These are phyloP conservation scores for Nadsonia starkeyi-henricii DNA, from an alignment of 1,139 yeast species.

Conservation along the genomic window DNA sequence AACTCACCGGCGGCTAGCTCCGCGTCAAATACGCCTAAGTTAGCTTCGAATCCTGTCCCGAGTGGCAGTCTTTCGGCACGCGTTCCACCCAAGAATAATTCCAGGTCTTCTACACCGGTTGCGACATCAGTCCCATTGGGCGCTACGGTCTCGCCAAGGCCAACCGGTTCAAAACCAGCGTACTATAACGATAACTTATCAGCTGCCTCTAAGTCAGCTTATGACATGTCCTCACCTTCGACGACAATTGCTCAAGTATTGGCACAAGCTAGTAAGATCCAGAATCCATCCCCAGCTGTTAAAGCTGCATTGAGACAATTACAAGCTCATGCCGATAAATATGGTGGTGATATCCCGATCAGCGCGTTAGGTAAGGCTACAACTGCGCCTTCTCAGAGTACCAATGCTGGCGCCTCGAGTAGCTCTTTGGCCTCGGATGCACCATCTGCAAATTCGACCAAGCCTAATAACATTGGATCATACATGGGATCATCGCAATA, in stretches of 20 bases:
- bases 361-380: slow-evolving; percentile 6
- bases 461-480: no score
- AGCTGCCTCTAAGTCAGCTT: slow-evolving; percentile 3
- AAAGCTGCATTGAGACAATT: slow-evolving; percentile 24
- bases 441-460: no score
- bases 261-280: slow-evolving; percentile 24
- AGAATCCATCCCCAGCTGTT: slow-evolving; percentile 24
- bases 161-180: background rate
- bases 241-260: slow-evolving; percentile 23
- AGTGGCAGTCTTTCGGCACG: background rate
- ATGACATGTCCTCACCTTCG: slow-evolving; percentile 3
- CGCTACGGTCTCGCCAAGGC: background rate
- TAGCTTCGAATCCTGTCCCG: background rate
- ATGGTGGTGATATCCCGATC: slow-evolving; percentile 12
- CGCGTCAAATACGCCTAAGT: background rate
- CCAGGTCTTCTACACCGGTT: slow-evolving; percentile 2
- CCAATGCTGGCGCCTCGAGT: background rate
- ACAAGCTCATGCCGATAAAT: slow-evolving; percentile 20
- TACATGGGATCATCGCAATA: background rate
- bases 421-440: no score
- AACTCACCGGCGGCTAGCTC: background rate
- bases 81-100: background rate
- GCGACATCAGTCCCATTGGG: background rate
- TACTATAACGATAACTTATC: background rate
- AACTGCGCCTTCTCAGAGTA: background rate